phyloP scores from a whole-genome alignment of 371 early-diverging fungal species.

The Mortierella sp. region DNA sequence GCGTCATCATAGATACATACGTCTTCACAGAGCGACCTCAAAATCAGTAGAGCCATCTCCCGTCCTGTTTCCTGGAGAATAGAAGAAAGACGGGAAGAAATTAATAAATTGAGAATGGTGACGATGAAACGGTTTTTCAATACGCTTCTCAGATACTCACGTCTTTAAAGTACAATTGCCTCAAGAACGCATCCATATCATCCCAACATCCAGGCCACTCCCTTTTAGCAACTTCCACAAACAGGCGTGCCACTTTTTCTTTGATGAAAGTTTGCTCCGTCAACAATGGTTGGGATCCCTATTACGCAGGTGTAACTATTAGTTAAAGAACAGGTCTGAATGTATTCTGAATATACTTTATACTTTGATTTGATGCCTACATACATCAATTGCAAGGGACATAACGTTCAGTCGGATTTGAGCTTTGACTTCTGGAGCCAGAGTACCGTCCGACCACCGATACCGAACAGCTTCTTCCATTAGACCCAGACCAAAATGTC shows the following conservation, averaged over 20 bases:
- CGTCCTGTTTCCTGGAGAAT: slow-evolving; percentile 48
- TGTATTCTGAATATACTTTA: background rate
- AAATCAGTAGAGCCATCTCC: slow-evolving; percentile 61
- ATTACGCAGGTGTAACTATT: background rate
- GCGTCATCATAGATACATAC: slow-evolving; percentile 67
- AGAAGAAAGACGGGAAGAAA: background rate
- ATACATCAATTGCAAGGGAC: slow-evolving; percentile 57
- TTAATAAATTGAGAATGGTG: background rate
- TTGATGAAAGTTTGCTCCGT: slow-evolving; percentile 57
- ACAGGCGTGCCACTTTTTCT: slow-evolving; percentile 61
- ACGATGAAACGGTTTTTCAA: background rate
- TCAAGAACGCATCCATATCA: slow-evolving; percentile 61
- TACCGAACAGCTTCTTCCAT: slow-evolving; percentile 62
- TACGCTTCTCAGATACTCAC: slow-evolving; percentile 43
- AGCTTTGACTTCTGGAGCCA: slow-evolving; percentile 32
- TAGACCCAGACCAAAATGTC: slow-evolving; percentile 67
- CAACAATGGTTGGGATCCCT: slow-evolving; percentile 30
- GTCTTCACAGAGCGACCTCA: slow-evolving; percentile 64
- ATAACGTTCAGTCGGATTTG: slow-evolving; percentile 51
- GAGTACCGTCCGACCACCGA: slow-evolving; percentile 59
- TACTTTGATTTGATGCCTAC: background rate
- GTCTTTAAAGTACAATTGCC: slow-evolving; percentile 54
- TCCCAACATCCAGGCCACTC: slow-evolving; percentile 70
- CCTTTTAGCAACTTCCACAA: slow-evolving; percentile 68
- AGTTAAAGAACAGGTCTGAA: background rate